These are phyloP conservation scores for Gonium pectorale DNA, from an alignment of 139 green algal species.

Conservation along the genomic window DNA sequence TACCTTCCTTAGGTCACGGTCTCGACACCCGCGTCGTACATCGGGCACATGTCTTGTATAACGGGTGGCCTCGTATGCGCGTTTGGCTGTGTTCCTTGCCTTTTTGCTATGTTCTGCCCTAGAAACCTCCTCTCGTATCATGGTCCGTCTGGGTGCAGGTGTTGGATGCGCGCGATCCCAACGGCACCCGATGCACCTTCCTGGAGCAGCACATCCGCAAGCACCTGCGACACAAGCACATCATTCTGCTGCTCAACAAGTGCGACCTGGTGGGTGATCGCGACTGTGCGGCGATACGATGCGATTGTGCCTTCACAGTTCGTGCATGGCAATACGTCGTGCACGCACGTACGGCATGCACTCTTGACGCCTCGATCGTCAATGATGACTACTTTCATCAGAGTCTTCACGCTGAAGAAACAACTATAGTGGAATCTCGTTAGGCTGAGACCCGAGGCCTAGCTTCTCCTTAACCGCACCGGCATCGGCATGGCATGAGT, in stretches of 20 bases:
- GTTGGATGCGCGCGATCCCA: constrained; percentile 95
- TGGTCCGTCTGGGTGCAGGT: constrained; percentile 70
- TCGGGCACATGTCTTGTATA: no score
- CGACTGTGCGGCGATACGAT: background rate
- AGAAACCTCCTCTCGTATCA: no score
- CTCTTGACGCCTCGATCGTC: background rate
- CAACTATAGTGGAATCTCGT: constrained; percentile 75
- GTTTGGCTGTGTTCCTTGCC: no score
- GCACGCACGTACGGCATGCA: no score
- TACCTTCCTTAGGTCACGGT: no score
- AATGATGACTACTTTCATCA: constrained; percentile 30
- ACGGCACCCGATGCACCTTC: constrained; percentile 93
- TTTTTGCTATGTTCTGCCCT: no score
- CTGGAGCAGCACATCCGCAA: constrained; percentile 95
- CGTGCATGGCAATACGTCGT: no score
- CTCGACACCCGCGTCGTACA: no score
- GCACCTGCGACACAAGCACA: constrained; percentile 95
- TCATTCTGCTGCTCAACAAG: constrained; percentile 99
- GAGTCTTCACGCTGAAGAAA: constrained; percentile 10
- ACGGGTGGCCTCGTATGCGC: no score
- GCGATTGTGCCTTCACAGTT: no score
- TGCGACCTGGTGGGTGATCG: constrained; percentile 87
- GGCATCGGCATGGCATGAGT: no score
- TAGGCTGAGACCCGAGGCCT: constrained; percentile 67
- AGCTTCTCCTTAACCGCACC: no score